phyloP scores from a whole-genome alignment of 805 yeast genomes.

The Lipomyces japonicus region DNA sequence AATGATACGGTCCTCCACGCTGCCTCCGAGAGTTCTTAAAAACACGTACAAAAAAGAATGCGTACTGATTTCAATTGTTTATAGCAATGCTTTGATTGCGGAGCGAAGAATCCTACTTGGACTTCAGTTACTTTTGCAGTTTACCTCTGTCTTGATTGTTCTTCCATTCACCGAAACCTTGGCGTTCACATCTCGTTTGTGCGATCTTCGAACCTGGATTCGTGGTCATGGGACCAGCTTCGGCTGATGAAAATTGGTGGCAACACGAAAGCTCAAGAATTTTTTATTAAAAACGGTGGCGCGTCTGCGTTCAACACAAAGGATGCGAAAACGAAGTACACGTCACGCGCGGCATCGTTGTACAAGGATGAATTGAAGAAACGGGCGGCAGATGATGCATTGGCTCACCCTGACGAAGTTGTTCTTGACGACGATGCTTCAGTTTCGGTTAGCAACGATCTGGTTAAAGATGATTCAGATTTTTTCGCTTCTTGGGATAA shows the following conservation, averaged over 20 bases:
- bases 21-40: not conserved
- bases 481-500: conserved; percentile 91
- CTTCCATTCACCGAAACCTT: conserved; percentile 90
- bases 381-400: conserved; percentile 61
- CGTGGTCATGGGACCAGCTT: conserved; percentile 88
- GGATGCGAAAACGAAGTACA: conserved; percentile 75
- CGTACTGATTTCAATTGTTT: too few species aligned
- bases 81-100: conserved; percentile 82
- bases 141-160: conserved; percentile 87
- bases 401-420: conserved; percentile 61
- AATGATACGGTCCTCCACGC: not conserved
- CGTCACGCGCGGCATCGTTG: conserved; percentile 70
- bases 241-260: conserved; percentile 94
- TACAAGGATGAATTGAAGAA: conserved; percentile 77
- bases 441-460: conserved; percentile 2
- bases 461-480: conserved; percentile 57
- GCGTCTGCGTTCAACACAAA: conserved; percentile 58
- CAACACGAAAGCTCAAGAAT: conserved; percentile 79
- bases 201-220: conserved; percentile 84
- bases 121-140: conserved; percentile 96
- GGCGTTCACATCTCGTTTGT: conserved; percentile 97
- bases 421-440: conserved; percentile 47
- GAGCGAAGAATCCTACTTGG: conserved; percentile 95
- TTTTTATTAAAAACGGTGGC: conserved; percentile 81
- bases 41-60: not conserved